phyloP scores from a whole-genome alignment of 2,329 filamentous ascomycete species.

The Cladosporium sp. region DNA sequence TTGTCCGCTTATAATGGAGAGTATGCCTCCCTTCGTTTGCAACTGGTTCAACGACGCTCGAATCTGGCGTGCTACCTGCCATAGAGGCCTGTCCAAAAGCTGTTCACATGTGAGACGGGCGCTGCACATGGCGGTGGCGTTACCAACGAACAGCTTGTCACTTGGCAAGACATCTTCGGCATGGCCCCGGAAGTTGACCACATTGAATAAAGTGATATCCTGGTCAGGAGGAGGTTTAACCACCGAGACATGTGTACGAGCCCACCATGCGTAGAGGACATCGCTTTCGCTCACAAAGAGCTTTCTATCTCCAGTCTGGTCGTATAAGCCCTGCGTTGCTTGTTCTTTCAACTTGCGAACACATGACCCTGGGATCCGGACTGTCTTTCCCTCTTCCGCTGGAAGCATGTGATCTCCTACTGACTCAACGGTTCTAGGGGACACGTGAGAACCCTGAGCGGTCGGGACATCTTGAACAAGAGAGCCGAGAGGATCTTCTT shows the following conservation, averaged over 20 bases:
- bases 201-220: constrained; percentile 23
- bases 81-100: constrained; percentile 6
- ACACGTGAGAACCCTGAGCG: constrained; percentile 18
- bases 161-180: constrained; percentile 9
- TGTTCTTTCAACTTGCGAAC: constrained; percentile 17
- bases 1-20: neutral
- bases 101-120: constrained; percentile 4
- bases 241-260: constrained; percentile 11
- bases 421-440: neutral
- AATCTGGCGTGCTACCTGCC: constrained; percentile 9
- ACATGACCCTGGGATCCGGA: constrained; percentile 15
- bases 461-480: constrained; percentile 18
- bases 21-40: neutral
- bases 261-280: constrained; percentile 23
- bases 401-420: neutral
- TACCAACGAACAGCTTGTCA: constrained; percentile 3
- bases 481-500: constrained; percentile 21
- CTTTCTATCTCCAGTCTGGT: constrained; percentile 14
- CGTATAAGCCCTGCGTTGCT: constrained; percentile 16
- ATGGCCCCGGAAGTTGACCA: constrained; percentile 25
- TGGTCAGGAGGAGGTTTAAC: constrained; percentile 10
- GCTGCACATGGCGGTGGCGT: neutral
- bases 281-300: constrained; percentile 25
- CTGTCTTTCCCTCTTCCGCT: neutral
- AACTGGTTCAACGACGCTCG: neutral